These are phyloP conservation scores for Rhodotorula glutinis DNA, from an alignment of 1,284 basidiomycete species.

Conservation along the genomic window DNA sequence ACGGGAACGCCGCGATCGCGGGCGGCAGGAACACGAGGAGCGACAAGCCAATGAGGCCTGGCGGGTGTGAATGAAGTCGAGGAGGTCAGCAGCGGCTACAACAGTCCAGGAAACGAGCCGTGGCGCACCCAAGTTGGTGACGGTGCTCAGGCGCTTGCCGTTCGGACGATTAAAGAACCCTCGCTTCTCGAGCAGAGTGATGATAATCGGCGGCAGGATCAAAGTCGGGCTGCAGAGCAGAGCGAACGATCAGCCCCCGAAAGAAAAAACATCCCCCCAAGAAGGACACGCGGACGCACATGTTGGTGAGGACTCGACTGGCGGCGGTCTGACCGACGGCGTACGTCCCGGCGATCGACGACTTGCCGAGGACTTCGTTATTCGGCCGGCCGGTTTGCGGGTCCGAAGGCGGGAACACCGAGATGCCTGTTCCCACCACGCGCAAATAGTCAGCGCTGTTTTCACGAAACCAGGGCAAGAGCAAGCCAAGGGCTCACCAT, in stretches of 20 bases:
- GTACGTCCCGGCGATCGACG: conserved; percentile 51
- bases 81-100: neutral
- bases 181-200: conserved; percentile 51
- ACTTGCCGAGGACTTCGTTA: conserved; percentile 51
- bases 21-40: conserved; percentile 56
- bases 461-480: neutral
- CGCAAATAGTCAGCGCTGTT: neutral
- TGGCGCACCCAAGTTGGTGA: conserved; percentile 49
- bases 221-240: conserved; percentile 51
- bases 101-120: neutral
- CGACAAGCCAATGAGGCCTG: conserved; percentile 51
- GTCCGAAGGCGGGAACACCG: conserved; percentile 48
- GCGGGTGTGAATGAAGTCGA: neutral
- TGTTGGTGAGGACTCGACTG: conserved; percentile 54
- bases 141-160: conserved; percentile 43
- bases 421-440: conserved; percentile 46
- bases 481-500: conserved; percentile 36
- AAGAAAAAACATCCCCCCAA: neutral
- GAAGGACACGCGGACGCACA: conserved; percentile 44
- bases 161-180: conserved; percentile 50
- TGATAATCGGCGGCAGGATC: conserved; percentile 54
- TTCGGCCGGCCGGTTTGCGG: conserved; percentile 34
- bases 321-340: conserved; percentile 56
- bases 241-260: neutral
- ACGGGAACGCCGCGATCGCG: conserved; percentile 58